Evolutionary conservation across 768 basidiomycete species (phyloP), one percentile per base, ranked within the genome.

Genomic region (Sistotremastrum suecicum): DNA sequence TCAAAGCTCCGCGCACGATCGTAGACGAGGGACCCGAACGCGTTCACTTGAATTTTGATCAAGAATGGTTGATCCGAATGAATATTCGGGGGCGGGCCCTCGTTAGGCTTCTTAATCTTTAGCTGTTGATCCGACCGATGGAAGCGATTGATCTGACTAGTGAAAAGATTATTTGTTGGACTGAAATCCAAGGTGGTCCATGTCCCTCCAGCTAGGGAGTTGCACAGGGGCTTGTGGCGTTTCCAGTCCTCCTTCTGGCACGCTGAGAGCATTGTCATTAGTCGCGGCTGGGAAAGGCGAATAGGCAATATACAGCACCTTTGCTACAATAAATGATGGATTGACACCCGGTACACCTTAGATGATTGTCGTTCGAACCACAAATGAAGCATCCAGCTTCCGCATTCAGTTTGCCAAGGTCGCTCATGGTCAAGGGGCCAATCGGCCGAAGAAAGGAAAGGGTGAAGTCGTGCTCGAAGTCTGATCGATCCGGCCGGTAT

Each of bases 181-280:
- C 5, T 8, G 46, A 59, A 47, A 9, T 47, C 53, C 31, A 67
- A 43, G 6, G 54, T 60, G 33, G 50, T 49, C 69, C 68, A 72
- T 1, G 57, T 59, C 2, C 64, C 68, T 28, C 63, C 64, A 47
- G 62, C 59, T 39, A 71, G 56, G 3, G 66, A 58, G 9, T 54
- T 58, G 50, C 69, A 71, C 0, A 53, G 42, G 0, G 41, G 39
- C 51, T 65, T 66, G 53, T 70, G 68, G 5, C 54, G 48, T 31
- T 55, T 54, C 68, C 68, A 72, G 49, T 70, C 64, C n/a, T 46
- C 50, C 10, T 45, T 56, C 49, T 69, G 70, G 44, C 69, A 70
- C 37, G 62, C 69, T 67, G 29, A 20, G 20, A 20, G 20, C 20
- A 20, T 20, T 20, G 20, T 20, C 20, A 20, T 20, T 20, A 20